phyloP scores from a whole-genome alignment of 1,284 basidiomycete genomes.

The Cryptococcus wingfieldii region DNA sequence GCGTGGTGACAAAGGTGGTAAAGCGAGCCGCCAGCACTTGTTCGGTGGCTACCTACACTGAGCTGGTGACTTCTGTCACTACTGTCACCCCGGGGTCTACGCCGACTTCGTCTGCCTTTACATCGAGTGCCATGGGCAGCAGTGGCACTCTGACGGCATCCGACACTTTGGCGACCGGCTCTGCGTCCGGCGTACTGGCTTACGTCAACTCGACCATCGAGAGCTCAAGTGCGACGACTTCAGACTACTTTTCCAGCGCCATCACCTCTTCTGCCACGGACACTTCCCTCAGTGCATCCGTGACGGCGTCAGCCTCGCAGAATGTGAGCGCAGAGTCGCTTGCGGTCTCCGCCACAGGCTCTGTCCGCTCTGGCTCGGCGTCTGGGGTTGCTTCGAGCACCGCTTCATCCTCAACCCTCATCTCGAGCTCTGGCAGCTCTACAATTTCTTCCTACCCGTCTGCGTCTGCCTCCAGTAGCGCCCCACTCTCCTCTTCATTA shows the following conservation, averaged over 20 bases:
- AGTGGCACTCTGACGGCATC: not conserved
- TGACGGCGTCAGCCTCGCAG: not conserved
- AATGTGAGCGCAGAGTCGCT: not conserved
- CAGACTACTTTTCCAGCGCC: not conserved
- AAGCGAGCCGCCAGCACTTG: conserved; percentile 8
- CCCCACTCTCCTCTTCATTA: not conserved
- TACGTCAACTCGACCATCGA: not conserved
- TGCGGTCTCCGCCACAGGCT: not conserved
- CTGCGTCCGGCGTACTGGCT: not conserved
- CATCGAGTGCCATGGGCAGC: not conserved
- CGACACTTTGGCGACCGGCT: not conserved
- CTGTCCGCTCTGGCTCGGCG: not conserved
- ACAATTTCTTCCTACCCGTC: not conserved
- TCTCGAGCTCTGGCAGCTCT: not conserved
- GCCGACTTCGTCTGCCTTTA: not conserved
- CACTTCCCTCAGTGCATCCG: not conserved
- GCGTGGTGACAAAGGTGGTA: conserved; percentile 9
- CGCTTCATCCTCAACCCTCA: not conserved
- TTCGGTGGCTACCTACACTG: conserved; percentile 3
- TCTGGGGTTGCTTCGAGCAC: not conserved
- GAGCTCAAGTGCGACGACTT: not conserved
- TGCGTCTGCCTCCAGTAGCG: not conserved
- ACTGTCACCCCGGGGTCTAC: not conserved
- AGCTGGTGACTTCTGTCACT: not conserved
- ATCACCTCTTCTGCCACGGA: not conserved